A percentile compares a stretch with the other conserved stretches of the same genome.
Conservation (phyloP, 768 basidiomycete species). For the Serendipita indica region DNA sequence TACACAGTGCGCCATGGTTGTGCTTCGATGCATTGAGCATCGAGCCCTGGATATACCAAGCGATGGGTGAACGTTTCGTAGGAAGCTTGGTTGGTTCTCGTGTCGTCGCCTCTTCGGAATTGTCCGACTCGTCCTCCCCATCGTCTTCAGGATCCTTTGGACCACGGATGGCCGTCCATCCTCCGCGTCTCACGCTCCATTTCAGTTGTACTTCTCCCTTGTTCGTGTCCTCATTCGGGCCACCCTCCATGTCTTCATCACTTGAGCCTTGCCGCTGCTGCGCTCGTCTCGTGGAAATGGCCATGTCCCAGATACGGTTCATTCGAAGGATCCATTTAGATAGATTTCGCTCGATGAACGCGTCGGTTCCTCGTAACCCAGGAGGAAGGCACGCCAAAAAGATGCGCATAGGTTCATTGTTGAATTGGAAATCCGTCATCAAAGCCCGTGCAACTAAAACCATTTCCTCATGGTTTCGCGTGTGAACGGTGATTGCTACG, state of each 20-base stretch:
- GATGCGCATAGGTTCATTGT: conserved; percentile 72
- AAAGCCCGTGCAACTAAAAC: conserved; percentile 68
- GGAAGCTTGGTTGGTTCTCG: conserved; percentile 30
- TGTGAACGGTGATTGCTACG: conserved; percentile 57
- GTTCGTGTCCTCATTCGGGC: conserved; percentile 18
- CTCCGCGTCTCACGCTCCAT: neutral
- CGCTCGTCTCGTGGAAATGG: conserved; percentile 69
- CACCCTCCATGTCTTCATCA: conserved; percentile 30
- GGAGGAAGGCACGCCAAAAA: conserved; percentile 58
- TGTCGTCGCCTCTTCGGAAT: conserved; percentile 12
- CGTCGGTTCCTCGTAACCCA: conserved; percentile 53
- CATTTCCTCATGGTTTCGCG: conserved; percentile 38
- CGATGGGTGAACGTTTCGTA: conserved; percentile 54
- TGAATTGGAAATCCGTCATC: conserved; percentile 63
- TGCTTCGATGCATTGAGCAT: conserved; percentile 72
- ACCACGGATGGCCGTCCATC: neutral
- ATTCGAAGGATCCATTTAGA: conserved; percentile 36
- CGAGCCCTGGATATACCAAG: conserved; percentile 65
- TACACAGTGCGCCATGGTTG: conserved; percentile 84
- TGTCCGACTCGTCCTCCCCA: conserved; percentile 22
- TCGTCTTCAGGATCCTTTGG: neutral
- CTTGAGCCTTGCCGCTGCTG: conserved; percentile 47
- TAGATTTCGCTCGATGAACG: conserved; percentile 60
- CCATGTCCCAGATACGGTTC: conserved; percentile 9
- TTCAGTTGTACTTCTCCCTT: neutral